Percentiles rank a stretch among this genome's conserved stretches.
Conservation (phyloP, 352 stramenopile species). For the Vaucheria bursata region DNA sequence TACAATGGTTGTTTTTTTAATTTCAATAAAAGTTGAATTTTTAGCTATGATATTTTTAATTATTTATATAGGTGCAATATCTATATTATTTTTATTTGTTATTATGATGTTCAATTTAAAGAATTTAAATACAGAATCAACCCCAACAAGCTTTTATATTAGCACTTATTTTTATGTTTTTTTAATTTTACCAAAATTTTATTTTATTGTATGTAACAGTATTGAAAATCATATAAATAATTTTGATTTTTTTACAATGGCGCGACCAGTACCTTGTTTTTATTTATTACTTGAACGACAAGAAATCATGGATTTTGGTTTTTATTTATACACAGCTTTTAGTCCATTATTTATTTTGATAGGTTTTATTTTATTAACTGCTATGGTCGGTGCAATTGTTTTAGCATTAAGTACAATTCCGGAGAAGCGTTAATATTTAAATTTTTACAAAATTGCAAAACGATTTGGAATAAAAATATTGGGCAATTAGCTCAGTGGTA, state of each 20-base stretch:
- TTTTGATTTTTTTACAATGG: too few relatives aligned
- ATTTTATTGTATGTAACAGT: background rate
- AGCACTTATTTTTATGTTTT: background rate
- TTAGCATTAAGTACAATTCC: background rate
- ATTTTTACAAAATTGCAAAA: too few relatives aligned
- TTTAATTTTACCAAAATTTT: background rate
- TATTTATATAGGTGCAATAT: conserved; percentile 40
- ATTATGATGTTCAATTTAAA: conserved; percentile 15
- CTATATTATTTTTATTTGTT: conserved; percentile 26
- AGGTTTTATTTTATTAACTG: background rate
- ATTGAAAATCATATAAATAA: background rate
- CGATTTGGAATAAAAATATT: too few relatives aligned
- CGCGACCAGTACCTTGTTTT: too few relatives aligned
- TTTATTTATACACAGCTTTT: background rate
- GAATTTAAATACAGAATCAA: background rate
- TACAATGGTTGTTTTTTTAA: background rate
- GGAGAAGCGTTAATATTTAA: too few relatives aligned
- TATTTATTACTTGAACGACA: background rate
- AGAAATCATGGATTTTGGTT: background rate
- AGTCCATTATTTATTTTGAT: background rate
- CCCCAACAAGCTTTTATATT: background rate
- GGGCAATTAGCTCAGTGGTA: too few relatives aligned
- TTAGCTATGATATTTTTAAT: background rate
- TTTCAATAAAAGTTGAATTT: background rate
- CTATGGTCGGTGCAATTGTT: background rate